A percentile compares a stretch with the other conserved stretches of the same genome.
These are phyloP conservation scores for Microdochium bolleyi DNA, from an alignment of 2,329 filamentous ascomycete genomes.

Conservation along the genomic window DNA sequence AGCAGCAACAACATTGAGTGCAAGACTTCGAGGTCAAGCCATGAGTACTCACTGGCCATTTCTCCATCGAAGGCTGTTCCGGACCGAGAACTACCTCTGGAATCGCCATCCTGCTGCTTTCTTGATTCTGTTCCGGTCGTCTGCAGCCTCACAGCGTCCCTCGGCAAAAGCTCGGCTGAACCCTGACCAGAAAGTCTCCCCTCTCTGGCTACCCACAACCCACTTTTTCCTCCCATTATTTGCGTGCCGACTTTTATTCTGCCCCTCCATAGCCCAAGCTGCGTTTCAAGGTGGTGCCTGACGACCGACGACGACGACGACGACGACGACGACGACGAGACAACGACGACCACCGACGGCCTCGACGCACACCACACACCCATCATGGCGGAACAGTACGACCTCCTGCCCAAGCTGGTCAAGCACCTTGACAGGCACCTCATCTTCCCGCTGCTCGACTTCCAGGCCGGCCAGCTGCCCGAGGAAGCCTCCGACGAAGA, in stretches of 20 bases:
- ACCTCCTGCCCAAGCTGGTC: slow-evolving; percentile 82
- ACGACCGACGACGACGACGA: not conserved
- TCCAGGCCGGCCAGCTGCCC: slow-evolving; percentile 74
- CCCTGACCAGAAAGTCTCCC: too few species aligned
- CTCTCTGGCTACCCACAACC: slow-evolving; percentile 9
- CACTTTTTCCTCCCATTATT: slow-evolving; percentile 11
- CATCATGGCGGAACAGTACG: slow-evolving; percentile 62
- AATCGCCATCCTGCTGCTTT: not conserved
- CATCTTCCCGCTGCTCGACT: slow-evolving; percentile 94
- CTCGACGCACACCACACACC: slow-evolving; percentile 27
- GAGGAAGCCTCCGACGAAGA: slow-evolving; percentile 54
- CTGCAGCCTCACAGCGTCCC: not conserved
- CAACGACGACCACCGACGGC: slow-evolving; percentile 10
- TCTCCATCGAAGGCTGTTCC: too few species aligned
- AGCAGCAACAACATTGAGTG: too few species aligned
- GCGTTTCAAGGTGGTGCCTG: not conserved
- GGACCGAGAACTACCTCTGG: too few species aligned
- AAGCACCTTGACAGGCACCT: slow-evolving; percentile 91
- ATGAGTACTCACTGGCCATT: too few species aligned
- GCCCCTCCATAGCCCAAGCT: not conserved
- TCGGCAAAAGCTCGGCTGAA: slow-evolving; percentile 8
- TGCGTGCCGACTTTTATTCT: slow-evolving; percentile 2
- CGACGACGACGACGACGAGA: not conserved
- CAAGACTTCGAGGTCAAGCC: too few species aligned
- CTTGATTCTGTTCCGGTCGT: not conserved